phyloP scores from a whole-genome alignment of 2,329 filamentous ascomycete genomes.

The Tolypocladium amazonense region DNA sequence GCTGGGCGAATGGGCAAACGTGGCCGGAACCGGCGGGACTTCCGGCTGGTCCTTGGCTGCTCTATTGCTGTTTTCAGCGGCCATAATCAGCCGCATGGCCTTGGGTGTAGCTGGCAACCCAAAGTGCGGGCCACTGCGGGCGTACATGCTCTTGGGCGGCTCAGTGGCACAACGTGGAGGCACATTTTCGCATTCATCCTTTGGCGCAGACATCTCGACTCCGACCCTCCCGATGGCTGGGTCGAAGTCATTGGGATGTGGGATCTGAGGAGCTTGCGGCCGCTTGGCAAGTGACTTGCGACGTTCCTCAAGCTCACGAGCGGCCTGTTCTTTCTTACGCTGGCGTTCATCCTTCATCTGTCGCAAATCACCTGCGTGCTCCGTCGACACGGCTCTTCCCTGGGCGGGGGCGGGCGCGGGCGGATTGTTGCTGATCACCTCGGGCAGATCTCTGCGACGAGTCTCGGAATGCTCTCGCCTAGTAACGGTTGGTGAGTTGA shows the following conservation, averaged over 20 bases:
- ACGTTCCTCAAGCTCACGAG: conserved; percentile 79
- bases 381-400: conserved; percentile 28
- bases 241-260: conserved; percentile 53
- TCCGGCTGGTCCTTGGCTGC: conserved; percentile 34
- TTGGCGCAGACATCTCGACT: conserved; percentile 34
- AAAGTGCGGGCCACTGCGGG: conserved; percentile 41
- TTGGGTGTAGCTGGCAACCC: conserved; percentile 86
- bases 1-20: conserved; percentile 32
- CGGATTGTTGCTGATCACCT: conserved; percentile 19
- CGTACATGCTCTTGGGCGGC: conserved; percentile 42
- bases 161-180: conserved; percentile 56
- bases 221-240: conserved; percentile 13
- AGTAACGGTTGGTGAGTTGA: conserved; percentile 22
- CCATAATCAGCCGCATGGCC: conserved; percentile 76
- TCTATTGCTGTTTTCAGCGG: conserved; percentile 38
- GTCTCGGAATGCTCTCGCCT: conserved; percentile 28
- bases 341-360: conserved; percentile 50
- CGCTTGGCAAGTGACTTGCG: conserved; percentile 73
- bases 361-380: conserved; percentile 43
- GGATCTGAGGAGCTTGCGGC: conserved; percentile 69
- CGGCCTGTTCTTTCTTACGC: conserved; percentile 62
- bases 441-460: conserved; percentile 20
- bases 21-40: conserved; percentile 41
- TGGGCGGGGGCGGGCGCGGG: conserved; percentile 13
- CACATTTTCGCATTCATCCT: conserved; percentile 28